Percentiles rank a stretch among this genome's conserved stretches.
Evolutionary conservation across 441 rosid species (phyloP).

Genomic region (Adansonia grandidieri): DNA sequence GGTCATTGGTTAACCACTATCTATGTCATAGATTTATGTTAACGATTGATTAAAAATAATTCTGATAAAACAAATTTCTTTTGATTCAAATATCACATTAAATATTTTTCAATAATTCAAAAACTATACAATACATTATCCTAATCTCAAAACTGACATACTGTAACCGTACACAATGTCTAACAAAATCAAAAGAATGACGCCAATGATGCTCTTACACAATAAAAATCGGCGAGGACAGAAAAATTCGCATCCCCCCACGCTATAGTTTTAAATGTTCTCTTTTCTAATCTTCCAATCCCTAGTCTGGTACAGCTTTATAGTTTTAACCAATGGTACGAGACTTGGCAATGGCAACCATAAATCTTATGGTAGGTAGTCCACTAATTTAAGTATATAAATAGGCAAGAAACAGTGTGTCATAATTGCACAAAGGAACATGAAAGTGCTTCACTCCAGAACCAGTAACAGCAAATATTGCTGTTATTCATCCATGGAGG

Average conservation of each 20-base stretch:
- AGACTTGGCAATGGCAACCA: conserved; percentile 13
- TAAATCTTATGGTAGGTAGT: not conserved
- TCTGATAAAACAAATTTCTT: too few relatives aligned
- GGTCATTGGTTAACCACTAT: too few relatives aligned
- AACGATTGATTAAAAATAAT: too few relatives aligned
- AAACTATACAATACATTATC: too few relatives aligned
- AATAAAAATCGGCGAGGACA: not conserved
- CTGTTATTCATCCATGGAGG: not conserved
- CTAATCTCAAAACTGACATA: too few relatives aligned
- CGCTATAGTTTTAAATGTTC: not conserved
- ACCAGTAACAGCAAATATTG: not conserved
- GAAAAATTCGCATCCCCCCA: not conserved
- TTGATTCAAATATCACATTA: too few relatives aligned
- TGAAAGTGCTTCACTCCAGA: not conserved
- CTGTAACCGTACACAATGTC: conserved; percentile 21
- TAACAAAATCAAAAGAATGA: conserved; percentile 25
- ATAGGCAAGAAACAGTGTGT: not conserved
- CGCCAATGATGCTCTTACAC: conserved; percentile 13
- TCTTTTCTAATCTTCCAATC: conserved; percentile 7
- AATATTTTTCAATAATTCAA: too few relatives aligned
- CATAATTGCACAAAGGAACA: not conserved
- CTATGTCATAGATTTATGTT: too few relatives aligned
- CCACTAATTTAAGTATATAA: not conserved
- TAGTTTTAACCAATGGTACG: not conserved
- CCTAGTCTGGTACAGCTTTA: not conserved